These are phyloP conservation scores for Rehmannia glutinosa DNA, from an alignment of 257 asterid genomes.

Conservation along the genomic window DNA sequence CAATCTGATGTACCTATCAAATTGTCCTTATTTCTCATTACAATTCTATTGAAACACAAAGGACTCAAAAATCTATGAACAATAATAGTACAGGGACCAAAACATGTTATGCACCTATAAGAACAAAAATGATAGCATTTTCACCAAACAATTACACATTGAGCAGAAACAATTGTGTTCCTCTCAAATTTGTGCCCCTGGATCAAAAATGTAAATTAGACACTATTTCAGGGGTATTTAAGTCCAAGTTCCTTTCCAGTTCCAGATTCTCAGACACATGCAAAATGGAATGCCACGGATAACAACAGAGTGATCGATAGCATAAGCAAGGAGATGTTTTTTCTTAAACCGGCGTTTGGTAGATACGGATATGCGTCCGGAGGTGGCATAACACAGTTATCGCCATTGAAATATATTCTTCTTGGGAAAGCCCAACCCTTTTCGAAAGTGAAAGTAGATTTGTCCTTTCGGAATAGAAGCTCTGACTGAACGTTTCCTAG, in stretches of 20 bases:
- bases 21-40: neutral
- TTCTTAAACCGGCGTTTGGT: constrained; percentile 54
- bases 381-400: constrained; percentile 90
- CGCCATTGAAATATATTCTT: constrained; percentile 83
- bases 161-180: neutral
- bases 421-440: constrained; percentile 90
- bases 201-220: too few species aligned
- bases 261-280: constrained; percentile 30
- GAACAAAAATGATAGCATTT: neutral
- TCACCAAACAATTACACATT: neutral
- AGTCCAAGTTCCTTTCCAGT: too few species aligned
- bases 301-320: constrained; percentile 37
- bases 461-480: constrained; percentile 71
- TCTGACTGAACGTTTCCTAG: constrained; percentile 83
- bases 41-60: neutral
- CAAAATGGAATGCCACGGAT: constrained; percentile 36
- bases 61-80: too few species aligned
- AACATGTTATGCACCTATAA: neutral
- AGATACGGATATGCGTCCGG: constrained; percentile 75
- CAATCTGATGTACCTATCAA: neutral
- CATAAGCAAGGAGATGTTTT: constrained; percentile 33
- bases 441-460: constrained; percentile 62
- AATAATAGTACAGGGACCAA: too few species aligned
- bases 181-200: neutral
- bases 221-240: too few species aligned